Conservation (phyloP, 495 filamentous ascomycete genomes). For the Neurospora terricola region DNA sequence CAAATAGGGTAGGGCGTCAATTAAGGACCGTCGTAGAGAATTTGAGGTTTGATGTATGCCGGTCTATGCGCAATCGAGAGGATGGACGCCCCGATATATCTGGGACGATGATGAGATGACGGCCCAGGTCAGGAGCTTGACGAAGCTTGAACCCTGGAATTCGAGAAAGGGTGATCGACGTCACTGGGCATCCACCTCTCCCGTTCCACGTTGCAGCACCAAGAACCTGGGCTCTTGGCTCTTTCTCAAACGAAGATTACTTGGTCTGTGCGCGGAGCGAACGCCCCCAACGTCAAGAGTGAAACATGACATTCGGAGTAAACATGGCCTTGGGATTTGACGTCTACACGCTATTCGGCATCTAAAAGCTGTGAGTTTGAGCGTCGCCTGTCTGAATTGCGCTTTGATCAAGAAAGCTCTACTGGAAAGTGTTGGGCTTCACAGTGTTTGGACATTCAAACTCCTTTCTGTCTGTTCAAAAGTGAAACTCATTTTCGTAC, state of each 20-base stretch:
- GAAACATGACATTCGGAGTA: neutral
- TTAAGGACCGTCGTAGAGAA: neutral
- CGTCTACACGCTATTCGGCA: neutral
- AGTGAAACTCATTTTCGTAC: neutral
- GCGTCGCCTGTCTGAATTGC: neutral
- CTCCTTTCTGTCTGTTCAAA: neutral
- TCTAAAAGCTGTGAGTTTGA: neutral
- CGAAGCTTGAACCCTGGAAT: neutral
- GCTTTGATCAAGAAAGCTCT: neutral
- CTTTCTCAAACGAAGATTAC: neutral
- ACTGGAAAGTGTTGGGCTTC: neutral
- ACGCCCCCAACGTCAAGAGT: neutral
- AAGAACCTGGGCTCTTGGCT: neutral
- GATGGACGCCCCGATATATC: neutral
- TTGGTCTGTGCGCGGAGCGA: neutral
- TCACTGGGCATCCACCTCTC: slow-evolving; percentile 3
- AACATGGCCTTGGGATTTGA: neutral
- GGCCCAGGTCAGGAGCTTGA: neutral
- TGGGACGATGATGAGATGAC: neutral
- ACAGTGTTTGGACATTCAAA: neutral
- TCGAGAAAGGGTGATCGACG: slow-evolving; percentile 5
- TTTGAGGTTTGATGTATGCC: neutral
- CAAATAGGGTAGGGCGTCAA: neutral
- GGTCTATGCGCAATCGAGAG: neutral
- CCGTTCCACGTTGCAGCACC: neutral